These are phyloP conservation scores for Myriosclerotinia curreyana DNA, from an alignment of 2,329 filamentous ascomycete species.

Conservation along the genomic window DNA sequence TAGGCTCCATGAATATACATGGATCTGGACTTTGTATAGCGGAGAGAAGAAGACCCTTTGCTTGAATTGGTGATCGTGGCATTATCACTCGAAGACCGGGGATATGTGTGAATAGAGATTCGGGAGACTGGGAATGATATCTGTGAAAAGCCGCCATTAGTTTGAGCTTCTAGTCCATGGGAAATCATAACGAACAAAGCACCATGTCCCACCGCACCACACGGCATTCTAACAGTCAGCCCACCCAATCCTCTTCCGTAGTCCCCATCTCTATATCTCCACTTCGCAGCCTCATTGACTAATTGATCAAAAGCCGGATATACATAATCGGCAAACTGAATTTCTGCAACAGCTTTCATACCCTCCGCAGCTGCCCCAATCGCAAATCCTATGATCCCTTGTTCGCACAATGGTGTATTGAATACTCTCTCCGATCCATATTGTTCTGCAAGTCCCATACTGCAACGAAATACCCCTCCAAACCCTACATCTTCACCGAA, in stretches of 20 bases:
- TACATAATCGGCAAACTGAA: conserved; percentile 77
- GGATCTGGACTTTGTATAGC: conserved; percentile 64
- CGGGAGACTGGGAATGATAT: conserved; percentile 71
- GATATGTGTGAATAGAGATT: conserved; percentile 67
- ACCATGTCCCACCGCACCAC: conserved; percentile 69
- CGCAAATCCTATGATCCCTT: conserved; percentile 91
- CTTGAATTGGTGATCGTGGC: conserved; percentile 66
- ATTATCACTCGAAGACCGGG: conserved; percentile 68
- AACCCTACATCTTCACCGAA: conserved; percentile 98
- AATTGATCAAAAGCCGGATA: conserved; percentile 76
- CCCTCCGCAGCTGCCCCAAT: conserved; percentile 88
- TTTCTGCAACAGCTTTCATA: conserved; percentile 87
- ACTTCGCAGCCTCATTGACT: conserved; percentile 73
- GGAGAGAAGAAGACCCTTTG: conserved; percentile 65
- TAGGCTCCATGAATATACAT: conserved; percentile 73
- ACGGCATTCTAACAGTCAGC: conserved; percentile 68
- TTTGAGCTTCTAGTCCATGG: background rate
- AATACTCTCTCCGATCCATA: conserved; percentile 89
- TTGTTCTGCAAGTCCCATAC: conserved; percentile 82
- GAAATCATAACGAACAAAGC: conserved; percentile 51
- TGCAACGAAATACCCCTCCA: conserved; percentile 92
- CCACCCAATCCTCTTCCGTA: conserved; percentile 59
- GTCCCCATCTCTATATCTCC: conserved; percentile 61
- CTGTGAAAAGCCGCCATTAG: conserved; percentile 35
- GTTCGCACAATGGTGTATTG: conserved; percentile 92